These are phyloP conservation scores for Crucibulum laeve DNA, from an alignment of 768 basidiomycete species.

Conservation along the genomic window DNA sequence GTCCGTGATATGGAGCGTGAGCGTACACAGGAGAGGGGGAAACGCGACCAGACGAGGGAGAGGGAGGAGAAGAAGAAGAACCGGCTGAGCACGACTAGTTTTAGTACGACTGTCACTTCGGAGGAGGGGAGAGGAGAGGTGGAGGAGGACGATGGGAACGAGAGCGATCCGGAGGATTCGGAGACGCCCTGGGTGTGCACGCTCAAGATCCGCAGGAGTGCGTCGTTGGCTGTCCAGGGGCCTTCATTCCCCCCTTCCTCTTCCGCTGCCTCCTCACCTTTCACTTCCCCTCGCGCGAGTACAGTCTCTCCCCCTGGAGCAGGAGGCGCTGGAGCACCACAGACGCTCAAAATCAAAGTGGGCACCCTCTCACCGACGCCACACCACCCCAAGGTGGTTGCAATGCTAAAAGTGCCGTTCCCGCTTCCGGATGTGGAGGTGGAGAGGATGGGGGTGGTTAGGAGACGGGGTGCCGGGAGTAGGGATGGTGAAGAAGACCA, in stretches of 20 bases:
- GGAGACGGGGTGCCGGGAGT: constrained; percentile 32
- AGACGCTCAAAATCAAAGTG: constrained; percentile 55
- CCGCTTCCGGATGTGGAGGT: constrained; percentile 81
- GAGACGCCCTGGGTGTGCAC: constrained; percentile 95
- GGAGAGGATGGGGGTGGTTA: constrained; percentile 49
- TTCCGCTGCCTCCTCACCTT: not conserved
- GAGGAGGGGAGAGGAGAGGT: not conserved
- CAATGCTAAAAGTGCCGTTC: constrained; percentile 87
- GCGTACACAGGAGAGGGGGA: too few relatives aligned
- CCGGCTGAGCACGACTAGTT: constrained; percentile 32
- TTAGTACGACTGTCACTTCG: constrained; percentile 13
- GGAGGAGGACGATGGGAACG: constrained; percentile 54
- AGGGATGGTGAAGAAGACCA: constrained; percentile 3
- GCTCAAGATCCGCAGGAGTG: constrained; percentile 56
- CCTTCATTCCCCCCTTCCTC: not conserved
- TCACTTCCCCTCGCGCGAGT: constrained; percentile 4
- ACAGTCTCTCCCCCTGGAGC: too few relatives aligned
- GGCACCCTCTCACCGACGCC: constrained; percentile 89
- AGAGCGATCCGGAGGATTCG: constrained; percentile 93
- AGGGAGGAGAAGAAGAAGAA: constrained; percentile 10
- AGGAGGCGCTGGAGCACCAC: too few relatives aligned
- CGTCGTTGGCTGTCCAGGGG: constrained; percentile 6
- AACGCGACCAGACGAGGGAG: too few relatives aligned
- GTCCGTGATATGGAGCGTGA: too few relatives aligned
- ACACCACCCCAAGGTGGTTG: constrained; percentile 94